Conservation (phyloP, 192 early-diverging fungal genomes). For the Gryganskiella cystojenkinii region DNA sequence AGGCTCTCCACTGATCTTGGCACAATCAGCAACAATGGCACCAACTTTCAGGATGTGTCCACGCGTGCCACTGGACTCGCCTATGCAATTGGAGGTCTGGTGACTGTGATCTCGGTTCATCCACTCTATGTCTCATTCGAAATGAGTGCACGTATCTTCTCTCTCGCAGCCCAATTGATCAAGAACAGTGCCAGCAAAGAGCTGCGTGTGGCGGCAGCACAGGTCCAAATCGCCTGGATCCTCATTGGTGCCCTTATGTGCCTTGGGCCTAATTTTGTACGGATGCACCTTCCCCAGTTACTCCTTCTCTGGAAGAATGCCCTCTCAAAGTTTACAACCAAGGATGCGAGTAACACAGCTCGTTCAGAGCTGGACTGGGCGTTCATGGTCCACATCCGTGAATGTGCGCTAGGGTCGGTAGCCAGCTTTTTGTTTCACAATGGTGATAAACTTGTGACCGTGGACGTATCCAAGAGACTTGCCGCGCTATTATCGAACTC, state of each 20-base stretch:
- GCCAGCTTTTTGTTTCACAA: slow-evolving; percentile 80
- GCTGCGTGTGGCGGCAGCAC: slow-evolving; percentile 64
- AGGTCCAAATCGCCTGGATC: slow-evolving; percentile 82
- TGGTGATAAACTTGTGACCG: slow-evolving; percentile 64
- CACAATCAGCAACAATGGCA: slow-evolving; percentile 79
- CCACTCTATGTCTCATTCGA: slow-evolving; percentile 83
- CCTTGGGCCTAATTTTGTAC: slow-evolving; percentile 85
- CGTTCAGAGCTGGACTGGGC: slow-evolving; percentile 74
- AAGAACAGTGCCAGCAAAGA: slow-evolving; percentile 71
- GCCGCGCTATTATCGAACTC: slow-evolving; percentile 80
- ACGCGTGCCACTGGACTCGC: slow-evolving; percentile 73
- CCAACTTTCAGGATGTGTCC: slow-evolving; percentile 66
- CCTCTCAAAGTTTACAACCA: slow-evolving; percentile 77
- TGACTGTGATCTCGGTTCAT: slow-evolving; percentile 73
- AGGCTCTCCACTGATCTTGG: slow-evolving; percentile 63
- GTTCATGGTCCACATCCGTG: slow-evolving; percentile 64
- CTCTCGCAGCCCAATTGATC: slow-evolving; percentile 79
- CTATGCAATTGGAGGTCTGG: slow-evolving; percentile 67
- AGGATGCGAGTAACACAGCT: slow-evolving; percentile 65
- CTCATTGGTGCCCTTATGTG: slow-evolving; percentile 80
- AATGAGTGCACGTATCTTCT: slow-evolving; percentile 79
- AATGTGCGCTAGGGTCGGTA: slow-evolving; percentile 77
- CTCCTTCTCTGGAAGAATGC: slow-evolving; percentile 83
- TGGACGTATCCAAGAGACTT: slow-evolving; percentile 84
- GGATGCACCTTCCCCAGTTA: slow-evolving; percentile 80